Evolutionary conservation across 225 moss, liverwort and hornwort genomes (phyloP), one percentile per base, ranked within the genome.

Genomic region (Straminergon stramineum): DNA sequence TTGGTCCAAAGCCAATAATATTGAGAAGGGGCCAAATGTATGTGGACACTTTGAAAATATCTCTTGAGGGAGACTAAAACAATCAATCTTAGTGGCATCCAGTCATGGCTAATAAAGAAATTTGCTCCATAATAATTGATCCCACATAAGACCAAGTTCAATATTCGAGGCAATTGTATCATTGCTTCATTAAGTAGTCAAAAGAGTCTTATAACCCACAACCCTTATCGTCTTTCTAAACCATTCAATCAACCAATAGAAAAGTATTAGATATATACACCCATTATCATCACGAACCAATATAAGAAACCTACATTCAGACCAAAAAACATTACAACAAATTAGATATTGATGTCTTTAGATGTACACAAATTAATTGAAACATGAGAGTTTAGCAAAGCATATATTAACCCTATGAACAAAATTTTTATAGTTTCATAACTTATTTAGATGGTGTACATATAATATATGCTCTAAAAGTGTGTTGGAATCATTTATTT

Each of bases 171-270:
- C 13, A 19, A 32, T 0, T 7, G 0, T 32, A 0, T 12, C 51
- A 48, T 0, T 32, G 1, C 21, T 0, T 14, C 53, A 77, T 34
- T 14, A 51, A 2, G 8, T 22, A 34, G 13, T 76, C 0, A 31
- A 0, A 32, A 20, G 32, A 52, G 19, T 13, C 12, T 32, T 52
- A 7, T 19, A 31, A 7, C 13, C 13, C 0, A 52, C 20, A 51
- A 32, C 0, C 19, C 18, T 75, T 51, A 11, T 75, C 16, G 0
- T 75, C 75, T 51, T 75, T 51, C 7, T 19, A 75, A 75, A 32
- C 2, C 12, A 7, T 32, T 51, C 51, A 75, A 75, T 75, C 19
- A 75, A 20, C 16, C 17, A 31, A 19, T 11, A 75, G 3, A 75
- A 75, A 10, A 45, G 17, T 75, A 11, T 31, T 4, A 75, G 11